Conservation (phyloP, 2,329 filamentous ascomycete genomes). For the Aspergillus ochraceus region DNA sequence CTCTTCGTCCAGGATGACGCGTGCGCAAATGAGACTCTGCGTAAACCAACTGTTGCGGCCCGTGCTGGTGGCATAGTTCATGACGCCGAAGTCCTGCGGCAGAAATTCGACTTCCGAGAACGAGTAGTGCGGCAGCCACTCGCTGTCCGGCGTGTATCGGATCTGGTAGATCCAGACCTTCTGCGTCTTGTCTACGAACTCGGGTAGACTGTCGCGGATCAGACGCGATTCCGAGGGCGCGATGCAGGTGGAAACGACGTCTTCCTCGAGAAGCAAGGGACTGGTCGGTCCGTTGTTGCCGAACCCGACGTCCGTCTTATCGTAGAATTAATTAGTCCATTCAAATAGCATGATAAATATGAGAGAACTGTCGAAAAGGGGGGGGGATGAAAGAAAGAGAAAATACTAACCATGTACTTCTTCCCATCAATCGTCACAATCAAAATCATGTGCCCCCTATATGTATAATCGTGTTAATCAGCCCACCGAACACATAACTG, state of each 20-base stretch:
- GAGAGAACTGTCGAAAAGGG: too few species aligned
- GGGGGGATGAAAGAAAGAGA: neutral
- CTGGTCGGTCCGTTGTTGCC: slow-evolving; percentile 61
- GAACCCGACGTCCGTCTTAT: slow-evolving; percentile 62
- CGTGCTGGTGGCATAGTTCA: slow-evolving; percentile 59
- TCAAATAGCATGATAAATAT: neutral
- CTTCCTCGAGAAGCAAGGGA: slow-evolving; percentile 56
- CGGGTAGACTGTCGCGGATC: slow-evolving; percentile 49
- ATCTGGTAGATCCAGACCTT: slow-evolving; percentile 66
- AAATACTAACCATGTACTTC: slow-evolving; percentile 40
- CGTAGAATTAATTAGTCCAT: slow-evolving; percentile 23
- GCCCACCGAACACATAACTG: too few species aligned
- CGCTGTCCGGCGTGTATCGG: slow-evolving; percentile 47
- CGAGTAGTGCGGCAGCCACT: slow-evolving; percentile 63
- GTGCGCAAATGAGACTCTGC: slow-evolving; percentile 53
- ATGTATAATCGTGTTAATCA: neutral
- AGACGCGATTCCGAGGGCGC: slow-evolving; percentile 59
- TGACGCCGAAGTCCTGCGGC: slow-evolving; percentile 59
- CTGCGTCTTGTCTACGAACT: slow-evolving; percentile 43
- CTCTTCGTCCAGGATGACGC: slow-evolving; percentile 54
- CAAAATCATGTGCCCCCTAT: slow-evolving; percentile 58
- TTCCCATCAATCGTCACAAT: slow-evolving; percentile 56
- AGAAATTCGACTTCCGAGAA: slow-evolving; percentile 68
- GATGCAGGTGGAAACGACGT: slow-evolving; percentile 43
- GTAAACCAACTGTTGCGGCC: slow-evolving; percentile 55